Evolutionary conservation across 805 yeast species (phyloP).

Genomic region (Saturnispora ahearnii): DNA sequence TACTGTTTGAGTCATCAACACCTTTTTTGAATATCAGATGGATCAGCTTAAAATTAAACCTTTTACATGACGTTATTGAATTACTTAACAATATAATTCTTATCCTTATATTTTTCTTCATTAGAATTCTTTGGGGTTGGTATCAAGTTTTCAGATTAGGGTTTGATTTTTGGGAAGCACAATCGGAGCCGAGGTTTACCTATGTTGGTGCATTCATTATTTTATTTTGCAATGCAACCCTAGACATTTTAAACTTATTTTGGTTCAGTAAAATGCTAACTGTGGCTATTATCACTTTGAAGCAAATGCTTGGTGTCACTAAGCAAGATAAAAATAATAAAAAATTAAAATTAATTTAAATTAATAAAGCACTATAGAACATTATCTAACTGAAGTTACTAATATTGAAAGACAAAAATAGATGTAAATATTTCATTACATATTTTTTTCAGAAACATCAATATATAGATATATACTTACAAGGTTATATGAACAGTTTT

Average conservation of each 20-base stretch:
- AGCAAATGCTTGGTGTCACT: slow-evolving; percentile 23
- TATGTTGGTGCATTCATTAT: slow-evolving; percentile 21
- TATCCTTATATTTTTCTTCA: slow-evolving; percentile 27
- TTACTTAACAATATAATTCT: slow-evolving; percentile 28
- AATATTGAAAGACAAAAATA: too few relatives aligned
- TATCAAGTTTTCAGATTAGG: slow-evolving; percentile 25
- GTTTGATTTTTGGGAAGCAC: slow-evolving; percentile 21
- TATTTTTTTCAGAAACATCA: neutral
- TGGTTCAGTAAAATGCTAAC: slow-evolving; percentile 32
- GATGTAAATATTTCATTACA: neutral
- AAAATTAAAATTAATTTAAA: slow-evolving; percentile 26
- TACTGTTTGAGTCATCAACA: slow-evolving; percentile 30
- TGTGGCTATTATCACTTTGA: slow-evolving; percentile 29
- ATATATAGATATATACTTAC: neutral
- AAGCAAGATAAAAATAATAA: slow-evolving; percentile 18
- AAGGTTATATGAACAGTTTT: slow-evolving; percentile 8
- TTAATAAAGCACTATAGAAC: neutral
- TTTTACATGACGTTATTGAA: slow-evolving; percentile 23
- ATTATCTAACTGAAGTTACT: neutral
- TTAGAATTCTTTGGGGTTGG: slow-evolving; percentile 33
- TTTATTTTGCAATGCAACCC: slow-evolving; percentile 25
- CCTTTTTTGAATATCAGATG: slow-evolving; percentile 31
- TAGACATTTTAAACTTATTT: slow-evolving; percentile 28
- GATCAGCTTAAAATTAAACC: slow-evolving; percentile 28
- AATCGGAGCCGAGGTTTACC: slow-evolving; percentile 24